phyloP scores from a whole-genome alignment of 768 basidiomycete species.

The Amanita exitialis region DNA sequence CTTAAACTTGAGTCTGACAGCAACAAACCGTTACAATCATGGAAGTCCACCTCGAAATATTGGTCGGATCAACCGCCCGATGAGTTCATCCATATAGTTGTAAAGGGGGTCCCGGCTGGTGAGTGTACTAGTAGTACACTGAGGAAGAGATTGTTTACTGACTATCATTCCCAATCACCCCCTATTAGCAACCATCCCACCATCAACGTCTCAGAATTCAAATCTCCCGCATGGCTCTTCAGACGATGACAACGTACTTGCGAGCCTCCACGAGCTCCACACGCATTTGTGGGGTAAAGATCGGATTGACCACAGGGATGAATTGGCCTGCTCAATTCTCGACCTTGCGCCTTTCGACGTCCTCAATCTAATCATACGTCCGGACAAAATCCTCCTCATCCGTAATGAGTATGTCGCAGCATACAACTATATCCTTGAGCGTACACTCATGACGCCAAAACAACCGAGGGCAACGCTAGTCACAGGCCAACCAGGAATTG shows the following conservation, averaged over 20 bases:
- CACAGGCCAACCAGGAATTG: conserved; percentile 8
- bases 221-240: not conserved
- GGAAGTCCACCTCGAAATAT: not conserved
- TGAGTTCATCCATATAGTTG: not conserved
- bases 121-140: too few relatives aligned
- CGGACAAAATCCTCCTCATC: conserved; percentile 5
- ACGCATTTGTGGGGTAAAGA: conserved; percentile 7
- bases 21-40: not conserved
- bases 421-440: conserved; percentile 3
- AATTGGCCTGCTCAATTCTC: conserved; percentile 5
- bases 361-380: conserved; percentile 6
- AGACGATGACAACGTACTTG: not conserved
- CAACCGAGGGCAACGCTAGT: conserved; percentile 4
- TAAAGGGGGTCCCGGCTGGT: too few relatives aligned
- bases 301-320: conserved; percentile 2
- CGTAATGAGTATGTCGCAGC: conserved; percentile 9
- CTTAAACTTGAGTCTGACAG: not conserved
- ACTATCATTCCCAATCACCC: too few relatives aligned
- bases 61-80: not conserved
- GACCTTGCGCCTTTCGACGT: conserved; percentile 8
- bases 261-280: conserved; percentile 4
- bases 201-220: not conserved
- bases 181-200: not conserved
- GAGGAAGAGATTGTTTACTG: not conserved
- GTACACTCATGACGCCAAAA: not conserved